Conservation (phyloP, 2,329 filamentous ascomycete genomes). For the Colletotrichum tanaceti region DNA sequence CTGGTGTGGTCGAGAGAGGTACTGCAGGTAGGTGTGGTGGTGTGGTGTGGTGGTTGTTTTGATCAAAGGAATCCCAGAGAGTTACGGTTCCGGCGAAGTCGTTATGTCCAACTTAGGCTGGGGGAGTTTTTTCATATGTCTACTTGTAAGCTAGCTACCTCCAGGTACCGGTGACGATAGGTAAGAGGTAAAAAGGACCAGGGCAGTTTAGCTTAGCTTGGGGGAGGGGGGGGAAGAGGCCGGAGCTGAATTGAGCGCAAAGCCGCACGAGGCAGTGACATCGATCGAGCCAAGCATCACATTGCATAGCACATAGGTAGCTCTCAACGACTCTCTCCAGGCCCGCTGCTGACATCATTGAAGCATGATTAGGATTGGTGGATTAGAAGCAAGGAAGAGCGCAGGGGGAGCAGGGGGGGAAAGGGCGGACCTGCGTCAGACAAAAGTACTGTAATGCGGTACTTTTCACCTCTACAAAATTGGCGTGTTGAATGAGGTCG, state of each 20-base stretch:
- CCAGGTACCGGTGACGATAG: not conserved
- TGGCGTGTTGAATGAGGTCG: not conserved
- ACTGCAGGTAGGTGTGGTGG: too few species aligned
- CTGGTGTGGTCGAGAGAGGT: not conserved
- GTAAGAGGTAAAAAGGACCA: not conserved
- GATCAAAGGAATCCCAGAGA: conserved; percentile 5
- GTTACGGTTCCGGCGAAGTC: conserved; percentile 25
- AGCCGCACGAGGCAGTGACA: conserved; percentile 27
- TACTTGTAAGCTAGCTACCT: not conserved
- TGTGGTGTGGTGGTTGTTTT: not conserved
- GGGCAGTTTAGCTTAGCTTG: not conserved
- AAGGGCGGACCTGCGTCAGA: conserved; percentile 11
- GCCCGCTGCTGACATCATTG: conserved; percentile 40
- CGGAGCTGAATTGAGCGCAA: conserved; percentile 15
- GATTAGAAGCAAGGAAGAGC: conserved; percentile 31
- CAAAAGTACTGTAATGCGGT: conserved; percentile 9
- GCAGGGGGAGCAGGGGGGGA: conserved; percentile 8
- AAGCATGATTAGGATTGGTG: conserved; percentile 34
- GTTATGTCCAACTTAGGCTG: conserved; percentile 14
- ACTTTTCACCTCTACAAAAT: not conserved
- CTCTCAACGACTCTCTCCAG: conserved; percentile 38
- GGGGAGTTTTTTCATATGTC: not conserved
- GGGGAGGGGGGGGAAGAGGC: not conserved
- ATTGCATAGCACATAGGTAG: not conserved
- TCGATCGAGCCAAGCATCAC: conserved; percentile 8